Conservation (phyloP, 805 yeast genomes). For the Starmerella tilneyi region DNA sequence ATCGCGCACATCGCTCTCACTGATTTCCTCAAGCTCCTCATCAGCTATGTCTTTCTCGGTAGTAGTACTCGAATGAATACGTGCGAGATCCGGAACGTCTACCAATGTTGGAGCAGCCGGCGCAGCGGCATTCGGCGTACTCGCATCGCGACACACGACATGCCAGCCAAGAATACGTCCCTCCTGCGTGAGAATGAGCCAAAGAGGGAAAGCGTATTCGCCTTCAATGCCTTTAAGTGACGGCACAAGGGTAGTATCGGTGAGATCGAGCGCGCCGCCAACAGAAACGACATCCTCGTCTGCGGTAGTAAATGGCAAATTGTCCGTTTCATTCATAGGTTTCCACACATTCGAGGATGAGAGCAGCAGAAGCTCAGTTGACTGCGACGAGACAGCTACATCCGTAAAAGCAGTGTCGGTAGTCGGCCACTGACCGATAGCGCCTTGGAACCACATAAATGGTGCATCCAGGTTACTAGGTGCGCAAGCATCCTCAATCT, state of each 20-base stretch:
- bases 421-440: conserved; percentile 8
- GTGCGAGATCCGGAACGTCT: neutral
- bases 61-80: neutral
- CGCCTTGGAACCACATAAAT: conserved; percentile 17
- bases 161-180: conserved; percentile 24
- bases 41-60: conserved; percentile 2
- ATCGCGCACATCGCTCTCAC: neutral
- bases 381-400: conserved; percentile 19
- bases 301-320: conserved; percentile 20
- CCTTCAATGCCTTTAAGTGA: conserved; percentile 17
- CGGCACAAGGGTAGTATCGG: neutral
- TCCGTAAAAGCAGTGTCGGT: neutral
- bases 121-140: neutral
- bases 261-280: conserved; percentile 20
- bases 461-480: conserved; percentile 6
- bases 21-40: conserved; percentile 11
- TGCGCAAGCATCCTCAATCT: conserved; percentile 7
- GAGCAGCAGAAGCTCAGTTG: conserved; percentile 17
- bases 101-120: neutral
- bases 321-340: conserved; percentile 15
- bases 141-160: conserved; percentile 15
- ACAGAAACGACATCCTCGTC: conserved; percentile 20
- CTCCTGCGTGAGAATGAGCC: conserved; percentile 22
- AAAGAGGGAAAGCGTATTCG: conserved; percentile 16
- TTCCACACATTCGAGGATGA: neutral